phyloP scores from a whole-genome alignment of 169 alveolate species.

The Prorocentrum cordatum region DNA sequence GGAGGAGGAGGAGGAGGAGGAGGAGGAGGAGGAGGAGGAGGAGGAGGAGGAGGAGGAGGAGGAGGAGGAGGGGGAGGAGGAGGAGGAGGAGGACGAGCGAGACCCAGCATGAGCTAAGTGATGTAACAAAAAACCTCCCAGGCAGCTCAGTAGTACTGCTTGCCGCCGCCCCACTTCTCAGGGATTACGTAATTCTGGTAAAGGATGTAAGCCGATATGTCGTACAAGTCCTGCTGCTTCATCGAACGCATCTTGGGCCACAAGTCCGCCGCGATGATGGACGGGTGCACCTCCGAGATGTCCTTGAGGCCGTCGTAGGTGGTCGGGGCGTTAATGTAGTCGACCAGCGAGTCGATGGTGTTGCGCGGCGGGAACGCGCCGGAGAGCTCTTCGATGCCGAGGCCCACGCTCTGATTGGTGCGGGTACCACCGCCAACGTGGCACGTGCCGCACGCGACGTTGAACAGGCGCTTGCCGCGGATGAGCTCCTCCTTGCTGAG shows the following conservation, averaged over 20 bases:
- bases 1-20: no score
- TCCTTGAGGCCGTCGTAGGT: constrained; percentile 42
- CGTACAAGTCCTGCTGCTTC: constrained; percentile 25
- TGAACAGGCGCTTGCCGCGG: constrained; percentile 46
- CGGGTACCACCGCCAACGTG: constrained; percentile 63
- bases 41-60: no score
- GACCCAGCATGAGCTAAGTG: no score
- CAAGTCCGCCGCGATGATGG: no score
- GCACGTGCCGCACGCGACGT: constrained; percentile 36
- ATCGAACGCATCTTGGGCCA: constrained; percentile 56
- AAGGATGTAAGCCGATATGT: constrained; percentile 32
- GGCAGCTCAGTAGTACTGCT: constrained; percentile 40
- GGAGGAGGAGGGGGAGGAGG: no score
- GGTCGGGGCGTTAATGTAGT: constrained; percentile 52
- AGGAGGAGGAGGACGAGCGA: no score
- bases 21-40: no score
- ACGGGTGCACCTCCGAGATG: no score
- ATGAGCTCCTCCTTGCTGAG: constrained; percentile 32
- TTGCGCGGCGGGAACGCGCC: constrained; percentile 30
- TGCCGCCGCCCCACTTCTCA: constrained; percentile 66
- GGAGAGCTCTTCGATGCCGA: constrained; percentile 23
- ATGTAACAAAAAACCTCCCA: no score
- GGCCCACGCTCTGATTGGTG: constrained; percentile 55
- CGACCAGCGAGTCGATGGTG: constrained; percentile 34
- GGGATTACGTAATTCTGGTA: constrained; percentile 28